Evolutionary conservation across 2,329 filamentous ascomycete species (phyloP), one percentile per base, ranked within the genome.

Genomic region (Colletotrichum magnum): DNA sequence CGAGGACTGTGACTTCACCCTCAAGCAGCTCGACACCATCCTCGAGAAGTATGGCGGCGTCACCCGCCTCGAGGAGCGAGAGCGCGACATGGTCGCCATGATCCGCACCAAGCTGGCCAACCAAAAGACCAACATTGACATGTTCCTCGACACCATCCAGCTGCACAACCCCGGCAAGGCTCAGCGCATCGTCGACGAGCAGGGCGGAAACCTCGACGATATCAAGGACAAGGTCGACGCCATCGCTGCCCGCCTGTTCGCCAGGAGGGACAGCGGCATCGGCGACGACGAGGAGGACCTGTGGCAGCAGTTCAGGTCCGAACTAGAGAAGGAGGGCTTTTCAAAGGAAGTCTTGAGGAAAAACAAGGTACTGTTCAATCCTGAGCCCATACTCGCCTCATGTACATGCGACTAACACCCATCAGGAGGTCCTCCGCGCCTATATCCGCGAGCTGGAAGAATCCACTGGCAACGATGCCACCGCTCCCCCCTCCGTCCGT

Each of bases 211-310:
- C 26, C 78, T 89, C 41, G 86, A 90, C 65, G 75, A 76, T 7
- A 89, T 91, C 74, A 87, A 89, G 76, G 85, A 88, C 75, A 89
- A 90, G 73, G 86, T 91, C 39, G 88, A 91, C 72, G 78, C 78
- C 36, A 86, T 91, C 71, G 88, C 89, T 3, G 77, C 81, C 12
- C 82, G 83, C 12, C 80, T 90, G 26, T 86, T 85, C 58, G 80
- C 80, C 12, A 81, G 82, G 59, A 79, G 79, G 52, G 78, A 80
- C 70, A 56, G 71, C 68, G 76, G 79, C 67, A 74, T 82, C 61
- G 69, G 75, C 18, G 82, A 84, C 16, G 82, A 84, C 59, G 84
- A 87, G 24, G 85, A 88, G 52, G 82, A 84, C 28, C 77, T 89
- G 36, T 91, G 89, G 89, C 84, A 84, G 66, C 82, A 86, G 66